phyloP scores from a whole-genome alignment of 176 grass and related monocot genomes.

The Oryza coarctata region DNA sequence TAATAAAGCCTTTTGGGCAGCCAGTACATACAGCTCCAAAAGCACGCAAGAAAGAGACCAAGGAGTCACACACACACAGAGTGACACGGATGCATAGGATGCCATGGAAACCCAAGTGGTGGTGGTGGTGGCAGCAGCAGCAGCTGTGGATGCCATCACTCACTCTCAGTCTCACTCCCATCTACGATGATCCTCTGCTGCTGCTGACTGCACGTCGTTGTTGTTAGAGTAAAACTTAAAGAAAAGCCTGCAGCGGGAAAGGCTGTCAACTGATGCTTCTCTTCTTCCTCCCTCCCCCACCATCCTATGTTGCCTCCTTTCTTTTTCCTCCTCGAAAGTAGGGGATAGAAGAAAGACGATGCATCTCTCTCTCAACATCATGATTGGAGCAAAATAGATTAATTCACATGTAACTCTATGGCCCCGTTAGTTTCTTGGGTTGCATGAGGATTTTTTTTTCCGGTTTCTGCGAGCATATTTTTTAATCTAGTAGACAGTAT shows the following conservation, averaged over 20 bases:
- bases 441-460: no score
- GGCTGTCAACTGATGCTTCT: slow-evolving; percentile 6
- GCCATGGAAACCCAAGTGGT: slow-evolving; percentile 7
- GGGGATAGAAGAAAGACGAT: not conserved
- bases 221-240: not conserved
- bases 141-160: no score
- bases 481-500: no score
- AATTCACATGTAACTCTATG: not conserved
- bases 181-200: slow-evolving; percentile 39
- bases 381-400: slow-evolving; percentile 6
- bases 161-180: not conserved
- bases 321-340: slow-evolving; percentile 1
- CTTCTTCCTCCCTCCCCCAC: slow-evolving; percentile 7
- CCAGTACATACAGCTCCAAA: not conserved
- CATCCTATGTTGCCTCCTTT: not conserved
- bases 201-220: not conserved
- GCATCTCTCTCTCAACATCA: not conserved
- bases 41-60: not conserved
- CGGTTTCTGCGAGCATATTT: no score
- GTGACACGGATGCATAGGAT: slow-evolving; percentile 27
- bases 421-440: no score
- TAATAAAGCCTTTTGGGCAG: slow-evolving; percentile 20
- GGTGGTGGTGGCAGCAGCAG: no score
- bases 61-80: not conserved
- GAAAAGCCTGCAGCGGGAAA: slow-evolving; percentile 43